Percentiles rank a stretch among this genome's conserved stretches.
phyloP scores from a whole-genome alignment of 441 rosid genomes.

The Aquilaria agallochum region DNA sequence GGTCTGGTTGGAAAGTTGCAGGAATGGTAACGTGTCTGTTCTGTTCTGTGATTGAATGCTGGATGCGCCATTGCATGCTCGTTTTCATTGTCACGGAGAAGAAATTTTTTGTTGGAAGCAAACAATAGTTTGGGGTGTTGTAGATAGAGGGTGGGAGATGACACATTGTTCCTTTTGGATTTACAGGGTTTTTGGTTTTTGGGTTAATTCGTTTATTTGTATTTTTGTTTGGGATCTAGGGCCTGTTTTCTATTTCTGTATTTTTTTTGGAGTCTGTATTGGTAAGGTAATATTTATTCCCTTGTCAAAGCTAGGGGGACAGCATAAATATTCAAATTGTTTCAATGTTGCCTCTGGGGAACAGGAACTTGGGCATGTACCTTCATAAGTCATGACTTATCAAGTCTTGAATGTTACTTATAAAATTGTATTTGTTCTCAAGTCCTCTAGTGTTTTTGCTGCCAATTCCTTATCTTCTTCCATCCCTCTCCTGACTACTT shows the following conservation, averaged over 20 bases:
- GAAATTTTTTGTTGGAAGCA: conserved; percentile 24
- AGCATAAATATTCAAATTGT: conserved; percentile 22
- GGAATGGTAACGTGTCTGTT: background rate
- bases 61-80: conserved; percentile 6
- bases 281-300: conserved; percentile 28
- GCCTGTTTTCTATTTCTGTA: background rate
- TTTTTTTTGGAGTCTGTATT: conserved; percentile 3
- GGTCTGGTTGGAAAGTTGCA: background rate
- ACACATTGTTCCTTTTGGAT: conserved; percentile 27
- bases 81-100: conserved; percentile 15
- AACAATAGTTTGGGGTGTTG: conserved; percentile 39
- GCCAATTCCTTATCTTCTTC: background rate
- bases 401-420: conserved; percentile 12
- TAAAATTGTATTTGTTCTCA: conserved; percentile 1
- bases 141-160: conserved; percentile 43
- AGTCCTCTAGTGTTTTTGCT: background rate
- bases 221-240: conserved; percentile 24
- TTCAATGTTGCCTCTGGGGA: conserved; percentile 12
- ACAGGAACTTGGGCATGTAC: conserved; percentile 20
- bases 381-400: conserved; percentile 6
- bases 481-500: background rate
- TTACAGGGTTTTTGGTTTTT: conserved; percentile 31
- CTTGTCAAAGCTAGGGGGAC: conserved; percentile 21
- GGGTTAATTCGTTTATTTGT: conserved; percentile 45
- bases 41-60: background rate